Evolutionary conservation across 176 grass and related monocot species (phyloP).

Genomic region (Carex pumila): DNA sequence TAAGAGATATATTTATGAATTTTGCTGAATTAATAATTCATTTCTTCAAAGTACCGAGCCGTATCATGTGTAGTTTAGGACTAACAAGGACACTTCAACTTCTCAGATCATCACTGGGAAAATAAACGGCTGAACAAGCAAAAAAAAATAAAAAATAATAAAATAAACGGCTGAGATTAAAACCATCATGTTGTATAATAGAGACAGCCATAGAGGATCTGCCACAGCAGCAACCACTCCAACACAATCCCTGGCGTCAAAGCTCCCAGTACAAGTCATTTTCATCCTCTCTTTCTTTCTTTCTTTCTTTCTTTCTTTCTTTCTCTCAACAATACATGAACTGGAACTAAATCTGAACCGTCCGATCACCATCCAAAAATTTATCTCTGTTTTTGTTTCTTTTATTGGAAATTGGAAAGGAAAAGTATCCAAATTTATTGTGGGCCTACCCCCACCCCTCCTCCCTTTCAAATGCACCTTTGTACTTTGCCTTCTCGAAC

Average conservation of each 20-base stretch:
- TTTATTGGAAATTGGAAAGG: slow-evolving; percentile 17
- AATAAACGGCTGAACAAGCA: neutral
- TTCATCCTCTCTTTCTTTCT: neutral
- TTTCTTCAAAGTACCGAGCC: neutral
- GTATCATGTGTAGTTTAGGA: neutral
- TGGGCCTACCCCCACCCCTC: neutral
- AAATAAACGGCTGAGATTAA: neutral
- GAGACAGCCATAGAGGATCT: neutral
- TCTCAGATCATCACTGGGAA: neutral
- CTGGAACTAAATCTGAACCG: neutral
- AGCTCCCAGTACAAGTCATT: neutral
- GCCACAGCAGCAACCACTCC: neutral
- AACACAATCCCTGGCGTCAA: neutral
- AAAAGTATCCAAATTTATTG: slow-evolving; percentile 8
- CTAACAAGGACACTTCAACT: neutral
- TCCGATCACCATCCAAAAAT: neutral
- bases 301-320: too few species aligned
- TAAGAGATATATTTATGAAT: too few species aligned
- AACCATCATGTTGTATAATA: neutral
- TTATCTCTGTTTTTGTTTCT: neutral
- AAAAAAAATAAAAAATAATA: too few species aligned
- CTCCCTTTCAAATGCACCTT: slow-evolving; percentile 5
- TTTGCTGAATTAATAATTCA: too few species aligned
- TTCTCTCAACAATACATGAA: neutral
- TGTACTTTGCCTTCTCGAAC: slow-evolving; percentile 34